Evolutionary conservation across 1,139 yeast species (phyloP).

Genomic region (Geotrichum aggregatum): DNA sequence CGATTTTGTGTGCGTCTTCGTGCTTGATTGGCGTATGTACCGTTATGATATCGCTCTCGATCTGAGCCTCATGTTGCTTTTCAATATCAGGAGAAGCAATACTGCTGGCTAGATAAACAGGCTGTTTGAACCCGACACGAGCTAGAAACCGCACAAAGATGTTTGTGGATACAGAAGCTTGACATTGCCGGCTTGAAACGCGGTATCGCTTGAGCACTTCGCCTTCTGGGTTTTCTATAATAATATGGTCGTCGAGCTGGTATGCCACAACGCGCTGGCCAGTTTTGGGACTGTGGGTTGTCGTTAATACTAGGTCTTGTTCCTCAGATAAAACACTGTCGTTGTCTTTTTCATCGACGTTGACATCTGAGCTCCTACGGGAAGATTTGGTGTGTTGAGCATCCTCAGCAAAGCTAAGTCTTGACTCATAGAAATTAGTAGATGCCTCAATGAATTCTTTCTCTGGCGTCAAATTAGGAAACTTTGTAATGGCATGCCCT

Average conservation of each 20-base stretch:
- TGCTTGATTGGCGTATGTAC: conserved; percentile 1
- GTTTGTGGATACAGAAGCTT: conserved; percentile 15
- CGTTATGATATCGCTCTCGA: conserved; percentile 10
- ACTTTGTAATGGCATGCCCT: too few species aligned
- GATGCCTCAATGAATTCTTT: conserved; percentile 4
- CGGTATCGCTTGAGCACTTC: conserved; percentile 80
- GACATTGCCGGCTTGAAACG: conserved; percentile 36
- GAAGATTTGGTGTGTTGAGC: too few species aligned
- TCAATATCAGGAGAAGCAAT: conserved; percentile 24
- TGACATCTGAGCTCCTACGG: too few species aligned
- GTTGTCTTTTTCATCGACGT: too few species aligned
- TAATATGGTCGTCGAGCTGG: conserved; percentile 63
- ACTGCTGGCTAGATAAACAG: too few species aligned
- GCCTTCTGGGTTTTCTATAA: conserved; percentile 89
- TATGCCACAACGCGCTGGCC: conserved; percentile 46
- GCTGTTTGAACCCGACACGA: conserved; percentile 27
- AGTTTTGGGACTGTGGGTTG: too few species aligned
- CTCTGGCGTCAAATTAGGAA: too few species aligned
- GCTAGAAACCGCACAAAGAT: conserved; percentile 30
- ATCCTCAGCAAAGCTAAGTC: too few species aligned
- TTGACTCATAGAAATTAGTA: conserved; percentile 56
- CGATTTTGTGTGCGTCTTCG: neutral
- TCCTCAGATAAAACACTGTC: too few species aligned
- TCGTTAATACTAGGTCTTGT: too few species aligned
- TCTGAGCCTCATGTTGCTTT: conserved; percentile 22